phyloP scores from a whole-genome alignment of 1,139 yeast species.

The Candida frijolesensis region DNA sequence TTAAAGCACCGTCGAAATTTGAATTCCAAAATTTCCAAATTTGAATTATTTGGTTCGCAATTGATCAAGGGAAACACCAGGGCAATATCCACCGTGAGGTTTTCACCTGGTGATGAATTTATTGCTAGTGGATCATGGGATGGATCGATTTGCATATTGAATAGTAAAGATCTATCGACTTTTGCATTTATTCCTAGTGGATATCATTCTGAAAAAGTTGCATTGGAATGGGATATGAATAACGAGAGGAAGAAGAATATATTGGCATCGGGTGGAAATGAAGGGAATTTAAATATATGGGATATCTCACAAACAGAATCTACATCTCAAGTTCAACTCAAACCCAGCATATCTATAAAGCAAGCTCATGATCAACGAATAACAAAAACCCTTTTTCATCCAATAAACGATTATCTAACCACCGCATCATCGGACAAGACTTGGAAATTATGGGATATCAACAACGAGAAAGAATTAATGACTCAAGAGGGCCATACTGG shows the following conservation, averaged over 20 bases:
- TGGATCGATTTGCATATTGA: constrained; percentile 55
- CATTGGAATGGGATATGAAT: constrained; percentile 60
- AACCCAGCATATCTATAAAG: constrained; percentile 23
- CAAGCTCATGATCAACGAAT: constrained; percentile 59
- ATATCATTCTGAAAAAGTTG: constrained; percentile 59
- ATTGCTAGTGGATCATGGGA: constrained; percentile 86
- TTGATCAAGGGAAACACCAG: constrained; percentile 57
- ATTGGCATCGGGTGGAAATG: constrained; percentile 65
- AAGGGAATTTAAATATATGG: constrained; percentile 59
- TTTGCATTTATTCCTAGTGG: constrained; percentile 13
- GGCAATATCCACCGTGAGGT: constrained; percentile 64
- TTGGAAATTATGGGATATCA: constrained; percentile 86
- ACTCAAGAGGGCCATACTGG: constrained; percentile 87
- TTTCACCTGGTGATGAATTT: constrained; percentile 33
- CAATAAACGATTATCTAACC: constrained; percentile 53
- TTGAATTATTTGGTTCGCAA: constrained; percentile 68
- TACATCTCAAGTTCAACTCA: constrained; percentile 2
- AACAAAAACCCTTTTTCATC: constrained; percentile 67
- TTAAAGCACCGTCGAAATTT: constrained; percentile 49
- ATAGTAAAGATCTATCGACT: constrained; percentile 35
- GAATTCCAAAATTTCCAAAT: constrained; percentile 35
- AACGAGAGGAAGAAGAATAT: constrained; percentile 15
- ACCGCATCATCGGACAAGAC: constrained; percentile 85
- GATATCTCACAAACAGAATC: constrained; percentile 17
- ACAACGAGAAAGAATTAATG: constrained; percentile 21